Conservation (phyloP, 2,329 filamentous ascomycete genomes). For the Periconia sp. region DNA sequence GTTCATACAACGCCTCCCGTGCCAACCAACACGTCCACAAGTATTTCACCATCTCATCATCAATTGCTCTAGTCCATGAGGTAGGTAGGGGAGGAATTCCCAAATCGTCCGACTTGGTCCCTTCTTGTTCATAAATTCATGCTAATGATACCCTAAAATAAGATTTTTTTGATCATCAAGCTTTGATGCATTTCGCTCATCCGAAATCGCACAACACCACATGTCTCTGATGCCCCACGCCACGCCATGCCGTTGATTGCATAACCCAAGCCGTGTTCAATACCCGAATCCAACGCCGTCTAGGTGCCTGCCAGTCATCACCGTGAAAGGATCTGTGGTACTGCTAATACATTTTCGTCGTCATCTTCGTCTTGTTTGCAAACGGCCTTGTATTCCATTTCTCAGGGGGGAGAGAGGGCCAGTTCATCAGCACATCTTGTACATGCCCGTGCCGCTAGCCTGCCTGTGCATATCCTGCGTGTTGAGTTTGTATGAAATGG, state of each 20-base stretch:
- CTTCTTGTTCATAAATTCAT: slow-evolving; percentile 28
- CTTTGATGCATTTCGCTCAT: slow-evolving; percentile 6
- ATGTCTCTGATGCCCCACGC: too few species aligned
- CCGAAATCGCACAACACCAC: neutral
- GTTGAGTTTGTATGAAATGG: slow-evolving; percentile 77
- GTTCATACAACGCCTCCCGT: too few species aligned
- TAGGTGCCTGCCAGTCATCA: neutral
- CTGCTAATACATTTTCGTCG: too few species aligned
- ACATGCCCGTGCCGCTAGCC: slow-evolving; percentile 71
- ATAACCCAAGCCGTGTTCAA: neutral
- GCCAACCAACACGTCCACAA: too few species aligned
- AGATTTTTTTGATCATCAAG: neutral
- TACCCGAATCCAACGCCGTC: neutral
- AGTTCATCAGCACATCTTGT: slow-evolving; percentile 63
- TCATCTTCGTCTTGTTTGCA: too few species aligned
- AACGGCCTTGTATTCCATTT: too few species aligned
- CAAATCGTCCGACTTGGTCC: slow-evolving; percentile 34
- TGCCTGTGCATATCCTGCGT: slow-evolving; percentile 72
- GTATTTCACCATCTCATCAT: too few species aligned
- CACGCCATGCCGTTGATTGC: neutral
- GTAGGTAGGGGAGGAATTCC: slow-evolving; percentile 39
- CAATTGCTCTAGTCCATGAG: neutral
- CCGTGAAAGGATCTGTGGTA: neutral
- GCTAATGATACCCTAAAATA: slow-evolving; percentile 36
- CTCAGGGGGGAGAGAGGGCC: too few species aligned